A percentile compares a stretch with the other conserved stretches of the same genome.
Conservation (phyloP, 805 yeast species). For the Candida easanensis region DNA sequence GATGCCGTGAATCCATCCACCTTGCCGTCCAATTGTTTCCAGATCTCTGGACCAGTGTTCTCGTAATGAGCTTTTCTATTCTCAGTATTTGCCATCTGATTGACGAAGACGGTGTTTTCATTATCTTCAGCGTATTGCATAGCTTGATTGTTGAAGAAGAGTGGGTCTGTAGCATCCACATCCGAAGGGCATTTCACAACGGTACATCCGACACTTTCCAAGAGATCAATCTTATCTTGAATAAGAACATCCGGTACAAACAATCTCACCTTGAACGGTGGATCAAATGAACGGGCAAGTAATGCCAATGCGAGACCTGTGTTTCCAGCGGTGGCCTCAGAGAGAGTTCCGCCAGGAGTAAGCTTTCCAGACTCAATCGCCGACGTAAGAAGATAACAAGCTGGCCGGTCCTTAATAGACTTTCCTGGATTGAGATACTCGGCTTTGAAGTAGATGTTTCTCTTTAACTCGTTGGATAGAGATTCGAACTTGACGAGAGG, state of each 20-base stretch:
- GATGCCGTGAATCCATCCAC: conserved; percentile 69
- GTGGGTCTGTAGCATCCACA: conserved; percentile 56
- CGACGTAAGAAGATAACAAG: conserved; percentile 60
- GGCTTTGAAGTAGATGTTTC: conserved; percentile 69
- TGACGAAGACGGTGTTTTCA: conserved; percentile 64
- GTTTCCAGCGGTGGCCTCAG: conserved; percentile 84
- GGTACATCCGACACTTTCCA: conserved; percentile 59
- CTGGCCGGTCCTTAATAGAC: conserved; percentile 81
- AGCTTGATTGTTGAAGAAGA: conserved; percentile 31
- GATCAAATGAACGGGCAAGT: conserved; percentile 40
- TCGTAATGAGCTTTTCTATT: conserved; percentile 71
- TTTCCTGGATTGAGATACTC: conserved; percentile 79
- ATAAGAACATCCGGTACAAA: conserved; percentile 80
- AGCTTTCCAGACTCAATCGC: conserved; percentile 52
- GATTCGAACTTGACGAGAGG: conserved; percentile 64
- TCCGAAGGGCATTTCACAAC: conserved; percentile 58
- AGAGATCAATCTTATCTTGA: conserved; percentile 58
- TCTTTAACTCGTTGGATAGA: conserved; percentile 60
- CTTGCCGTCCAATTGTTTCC: conserved; percentile 49
- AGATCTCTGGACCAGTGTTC: conserved; percentile 79
- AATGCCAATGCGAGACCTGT: conserved; percentile 81
- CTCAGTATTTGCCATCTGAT: conserved; percentile 75
- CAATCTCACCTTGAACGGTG: conserved; percentile 54
- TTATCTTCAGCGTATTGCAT: conserved; percentile 33
- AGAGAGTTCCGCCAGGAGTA: conserved; percentile 63